Evolutionary conservation across 208 protist genomes (phyloP).

Genomic region (Angomonas deanei): DNA sequence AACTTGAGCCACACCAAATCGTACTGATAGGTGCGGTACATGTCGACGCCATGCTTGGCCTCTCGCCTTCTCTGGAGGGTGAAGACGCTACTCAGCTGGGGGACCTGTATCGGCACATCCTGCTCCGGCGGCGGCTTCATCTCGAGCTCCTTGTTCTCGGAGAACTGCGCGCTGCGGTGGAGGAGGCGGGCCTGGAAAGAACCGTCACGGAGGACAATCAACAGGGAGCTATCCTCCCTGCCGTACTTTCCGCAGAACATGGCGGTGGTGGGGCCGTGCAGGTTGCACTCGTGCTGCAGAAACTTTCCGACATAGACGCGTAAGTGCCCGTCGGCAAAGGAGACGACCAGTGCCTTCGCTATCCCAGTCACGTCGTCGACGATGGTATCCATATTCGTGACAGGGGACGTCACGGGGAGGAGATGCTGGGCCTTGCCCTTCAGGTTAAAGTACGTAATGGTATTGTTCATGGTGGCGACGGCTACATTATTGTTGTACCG

Average conservation of each 20-base stretch:
- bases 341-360: slow-evolving; percentile 82
- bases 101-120: slow-evolving; percentile 89
- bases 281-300: slow-evolving; percentile 76
- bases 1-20: slow-evolving; percentile 89
- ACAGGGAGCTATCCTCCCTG: slow-evolving; percentile 85
- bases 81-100: slow-evolving; percentile 92
- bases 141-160: slow-evolving; percentile 20
- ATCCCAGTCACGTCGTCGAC: slow-evolving; percentile 43
- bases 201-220: slow-evolving; percentile 84
- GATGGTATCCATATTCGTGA: slow-evolving; percentile 73
- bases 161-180: slow-evolving; percentile 74
- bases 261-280: slow-evolving; percentile 69
- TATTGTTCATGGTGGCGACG: slow-evolving; percentile 85
- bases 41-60: slow-evolving; percentile 70
- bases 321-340: slow-evolving; percentile 86
- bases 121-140: slow-evolving; percentile 84
- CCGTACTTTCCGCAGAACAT: slow-evolving; percentile 91
- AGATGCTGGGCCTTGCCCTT: slow-evolving; percentile 84
- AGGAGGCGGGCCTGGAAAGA: slow-evolving; percentile 90
- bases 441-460: slow-evolving; percentile 86
- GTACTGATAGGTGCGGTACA: slow-evolving; percentile 91
- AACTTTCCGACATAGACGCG: slow-evolving; percentile 88
- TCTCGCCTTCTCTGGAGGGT: slow-evolving; percentile 91
- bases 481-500: slow-evolving; percentile 82
- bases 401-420: slow-evolving; percentile 62